These are phyloP conservation scores for Bothriochloa decipiens DNA, from an alignment of 176 grass and related monocot genomes.

Conservation along the genomic window DNA sequence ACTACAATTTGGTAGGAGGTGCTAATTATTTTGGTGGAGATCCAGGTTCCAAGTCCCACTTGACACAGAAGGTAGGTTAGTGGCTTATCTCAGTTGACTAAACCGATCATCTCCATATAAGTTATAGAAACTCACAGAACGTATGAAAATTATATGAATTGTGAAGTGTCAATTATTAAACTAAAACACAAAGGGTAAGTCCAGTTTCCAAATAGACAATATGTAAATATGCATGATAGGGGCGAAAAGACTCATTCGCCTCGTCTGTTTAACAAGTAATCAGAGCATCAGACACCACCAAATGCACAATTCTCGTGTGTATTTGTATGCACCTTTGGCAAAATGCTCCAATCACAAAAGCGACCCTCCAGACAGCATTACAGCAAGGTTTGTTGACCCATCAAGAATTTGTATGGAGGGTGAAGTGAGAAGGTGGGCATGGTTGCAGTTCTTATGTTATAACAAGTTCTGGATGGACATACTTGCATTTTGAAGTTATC, in stretches of 20 bases:
- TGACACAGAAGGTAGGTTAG: background rate
- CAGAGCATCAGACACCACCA: background rate
- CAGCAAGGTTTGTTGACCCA: background rate
- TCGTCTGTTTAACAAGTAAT: background rate
- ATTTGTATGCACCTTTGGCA: background rate
- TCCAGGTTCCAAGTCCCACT: background rate
- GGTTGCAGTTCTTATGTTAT: background rate
- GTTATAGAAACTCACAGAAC: background rate
- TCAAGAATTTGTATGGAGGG: background rate
- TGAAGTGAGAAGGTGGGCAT: background rate
- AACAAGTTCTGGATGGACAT: background rate
- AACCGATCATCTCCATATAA: background rate
- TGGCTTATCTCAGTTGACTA: background rate
- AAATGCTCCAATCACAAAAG: background rate
- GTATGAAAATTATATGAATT: background rate
- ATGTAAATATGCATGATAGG: background rate
- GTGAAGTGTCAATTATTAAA: background rate
- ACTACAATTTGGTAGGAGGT: background rate
- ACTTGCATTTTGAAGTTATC: background rate
- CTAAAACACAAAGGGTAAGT: background rate
- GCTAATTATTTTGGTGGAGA: background rate
- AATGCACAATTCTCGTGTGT: background rate
- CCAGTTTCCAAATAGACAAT: background rate
- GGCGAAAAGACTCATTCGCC: background rate
- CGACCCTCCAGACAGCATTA: background rate